These are phyloP conservation scores for Sporothrix inflata DNA, from an alignment of 2,329 filamentous ascomycete genomes.

Conservation along the genomic window DNA sequence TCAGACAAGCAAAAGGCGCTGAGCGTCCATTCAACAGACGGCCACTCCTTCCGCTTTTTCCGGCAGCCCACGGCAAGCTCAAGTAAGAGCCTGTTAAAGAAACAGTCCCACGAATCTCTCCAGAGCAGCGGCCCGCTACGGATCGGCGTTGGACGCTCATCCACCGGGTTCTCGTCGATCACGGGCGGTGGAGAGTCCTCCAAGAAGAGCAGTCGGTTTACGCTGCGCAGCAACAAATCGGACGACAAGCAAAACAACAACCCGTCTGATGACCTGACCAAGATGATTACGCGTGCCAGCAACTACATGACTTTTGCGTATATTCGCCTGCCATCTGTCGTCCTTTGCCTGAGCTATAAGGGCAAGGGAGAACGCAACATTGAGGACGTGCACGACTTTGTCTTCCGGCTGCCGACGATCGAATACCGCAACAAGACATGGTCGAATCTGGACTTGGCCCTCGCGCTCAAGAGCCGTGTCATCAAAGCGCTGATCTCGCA, in stretches of 20 bases:
- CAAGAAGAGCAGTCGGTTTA: constrained; percentile 60
- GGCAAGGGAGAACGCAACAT: constrained; percentile 94
- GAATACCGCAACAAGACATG: constrained; percentile 99
- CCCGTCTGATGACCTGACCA: constrained; percentile 80
- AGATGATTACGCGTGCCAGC: constrained; percentile 94
- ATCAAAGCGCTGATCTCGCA: constrained; percentile 93
- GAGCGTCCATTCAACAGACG: constrained; percentile 54
- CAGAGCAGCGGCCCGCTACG: constrained; percentile 47
- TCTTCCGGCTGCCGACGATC: constrained; percentile 90
- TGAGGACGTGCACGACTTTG: constrained; percentile 95
- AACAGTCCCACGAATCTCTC: constrained; percentile 61
- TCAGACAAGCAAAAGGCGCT: constrained; percentile 51
- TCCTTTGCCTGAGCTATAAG: constrained; percentile 94
- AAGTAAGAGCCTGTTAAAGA: constrained; percentile 46
- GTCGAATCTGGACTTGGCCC: constrained; percentile 93
- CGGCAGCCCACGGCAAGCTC: constrained; percentile 41
- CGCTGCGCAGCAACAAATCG: constrained; percentile 53
- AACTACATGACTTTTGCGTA: constrained; percentile 98
- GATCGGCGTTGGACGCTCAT: constrained; percentile 52
- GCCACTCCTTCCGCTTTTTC: constrained; percentile 58
- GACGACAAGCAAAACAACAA: constrained; percentile 47
- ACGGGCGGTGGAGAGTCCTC: constrained; percentile 37
- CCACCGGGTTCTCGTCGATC: constrained; percentile 49
- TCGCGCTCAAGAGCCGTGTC: constrained; percentile 91
- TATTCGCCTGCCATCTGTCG: constrained; percentile 92